These are phyloP conservation scores for Linaria vulgaris DNA, from an alignment of 257 asterid species.

Conservation along the genomic window DNA sequence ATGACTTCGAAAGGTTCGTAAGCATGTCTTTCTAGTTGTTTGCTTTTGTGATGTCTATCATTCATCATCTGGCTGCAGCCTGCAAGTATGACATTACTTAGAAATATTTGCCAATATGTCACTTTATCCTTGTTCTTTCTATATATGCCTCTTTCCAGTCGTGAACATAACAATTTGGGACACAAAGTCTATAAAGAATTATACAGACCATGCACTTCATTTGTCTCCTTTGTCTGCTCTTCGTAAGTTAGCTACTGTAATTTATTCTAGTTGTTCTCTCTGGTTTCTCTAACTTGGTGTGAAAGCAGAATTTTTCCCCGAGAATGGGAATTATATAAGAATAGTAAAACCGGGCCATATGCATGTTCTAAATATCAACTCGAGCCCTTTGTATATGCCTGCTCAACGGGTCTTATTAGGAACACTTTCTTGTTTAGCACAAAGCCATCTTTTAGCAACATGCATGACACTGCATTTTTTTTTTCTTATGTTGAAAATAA, in stretches of 20 bases:
- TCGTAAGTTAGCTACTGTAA: not conserved
- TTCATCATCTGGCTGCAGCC: constrained; percentile 16
- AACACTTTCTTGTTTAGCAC: not conserved
- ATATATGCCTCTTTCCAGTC: constrained; percentile 16
- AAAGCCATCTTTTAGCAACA: constrained; percentile 5
- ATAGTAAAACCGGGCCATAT: constrained; percentile 2
- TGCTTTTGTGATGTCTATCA: constrained; percentile 18
- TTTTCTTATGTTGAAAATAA: constrained; percentile 10
- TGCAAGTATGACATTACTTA: not conserved
- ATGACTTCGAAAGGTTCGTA: constrained; percentile 81
- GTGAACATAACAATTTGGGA: constrained; percentile 15
- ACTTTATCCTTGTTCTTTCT: constrained; percentile 4
- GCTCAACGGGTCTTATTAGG: not conserved
- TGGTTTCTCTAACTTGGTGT: too few relatives aligned
- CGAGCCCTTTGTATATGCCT: not conserved
- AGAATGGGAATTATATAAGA: too few relatives aligned
- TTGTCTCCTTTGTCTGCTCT: not conserved
- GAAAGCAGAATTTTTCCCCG: too few relatives aligned
- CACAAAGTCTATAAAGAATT: not conserved
- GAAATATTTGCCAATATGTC: constrained; percentile 11
- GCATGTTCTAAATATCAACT: constrained; percentile 15
- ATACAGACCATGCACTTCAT: not conserved
- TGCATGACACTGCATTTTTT: constrained; percentile 14
- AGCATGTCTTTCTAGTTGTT: constrained; percentile 10
- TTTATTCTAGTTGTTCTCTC: not conserved